Evolutionary conservation across 768 basidiomycete species (phyloP).

Genomic region (Russula vinacea): DNA sequence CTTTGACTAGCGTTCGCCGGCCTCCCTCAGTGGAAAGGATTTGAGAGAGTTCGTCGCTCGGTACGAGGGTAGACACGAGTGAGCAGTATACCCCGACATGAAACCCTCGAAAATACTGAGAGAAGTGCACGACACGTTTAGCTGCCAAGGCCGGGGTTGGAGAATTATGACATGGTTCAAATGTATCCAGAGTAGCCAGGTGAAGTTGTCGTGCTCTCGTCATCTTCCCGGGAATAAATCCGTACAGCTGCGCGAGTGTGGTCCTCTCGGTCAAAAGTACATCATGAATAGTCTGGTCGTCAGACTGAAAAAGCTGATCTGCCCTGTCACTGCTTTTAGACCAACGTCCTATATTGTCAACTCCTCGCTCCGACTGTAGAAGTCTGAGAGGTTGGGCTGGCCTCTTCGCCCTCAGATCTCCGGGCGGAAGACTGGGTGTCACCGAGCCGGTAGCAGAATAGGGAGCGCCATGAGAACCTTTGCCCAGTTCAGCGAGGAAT

Average conservation of each 20-base stretch:
- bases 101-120: conserved; percentile 61
- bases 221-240: conserved; percentile 66
- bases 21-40: conserved; percentile 51
- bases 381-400: conserved; percentile 38
- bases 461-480: conserved; percentile 36
- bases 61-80: conserved; percentile 53
- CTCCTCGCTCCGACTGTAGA: conserved; percentile 47
- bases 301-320: conserved; percentile 51
- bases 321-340: conserved; percentile 45
- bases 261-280: conserved; percentile 66
- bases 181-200: conserved; percentile 47
- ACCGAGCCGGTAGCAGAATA: conserved; percentile 44
- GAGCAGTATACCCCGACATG: conserved; percentile 64
- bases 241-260: conserved; percentile 70
- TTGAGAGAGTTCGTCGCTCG: conserved; percentile 55
- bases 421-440: conserved; percentile 7
- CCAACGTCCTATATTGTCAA: conserved; percentile 44
- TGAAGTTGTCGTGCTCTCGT: conserved; percentile 65
- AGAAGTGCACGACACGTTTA: conserved; percentile 55
- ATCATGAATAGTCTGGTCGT: conserved; percentile 54
- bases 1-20: conserved; percentile 47
- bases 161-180: conserved; percentile 43
- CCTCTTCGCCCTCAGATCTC: conserved; percentile 14
- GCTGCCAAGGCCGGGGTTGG: conserved; percentile 49
- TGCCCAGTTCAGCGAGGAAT: conserved; percentile 56